These are phyloP conservation scores for Rhodotorula sp. DNA, from an alignment of 1,284 basidiomycete genomes.

Conservation along the genomic window DNA sequence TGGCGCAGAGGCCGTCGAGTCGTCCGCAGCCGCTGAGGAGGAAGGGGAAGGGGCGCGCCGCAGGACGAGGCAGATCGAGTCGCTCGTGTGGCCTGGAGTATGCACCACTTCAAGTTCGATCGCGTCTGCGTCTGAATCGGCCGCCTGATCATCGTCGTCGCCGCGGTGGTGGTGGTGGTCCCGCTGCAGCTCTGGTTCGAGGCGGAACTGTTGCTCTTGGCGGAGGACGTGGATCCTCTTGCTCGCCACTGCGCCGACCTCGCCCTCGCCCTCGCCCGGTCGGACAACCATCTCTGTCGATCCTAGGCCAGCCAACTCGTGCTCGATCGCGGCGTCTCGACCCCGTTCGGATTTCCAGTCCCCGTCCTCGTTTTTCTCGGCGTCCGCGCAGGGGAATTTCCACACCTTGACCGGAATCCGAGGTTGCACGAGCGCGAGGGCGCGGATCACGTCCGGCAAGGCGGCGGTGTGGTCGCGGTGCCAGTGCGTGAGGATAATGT, in stretches of 20 bases:
- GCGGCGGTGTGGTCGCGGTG: slow-evolving; percentile 85
- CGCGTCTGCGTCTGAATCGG: slow-evolving; percentile 42
- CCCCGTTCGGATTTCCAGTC: slow-evolving; percentile 2
- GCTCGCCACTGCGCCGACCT: background rate
- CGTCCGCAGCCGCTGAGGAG: background rate
- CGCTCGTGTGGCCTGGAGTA: slow-evolving; percentile 86
- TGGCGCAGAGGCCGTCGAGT: background rate
- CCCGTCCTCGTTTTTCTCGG: background rate
- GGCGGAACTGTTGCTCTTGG: slow-evolving; percentile 55
- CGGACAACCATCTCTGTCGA: background rate
- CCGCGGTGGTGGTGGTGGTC: too few relatives aligned
- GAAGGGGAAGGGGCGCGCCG: slow-evolving; percentile 33
- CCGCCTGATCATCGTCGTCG: slow-evolving; percentile 38
- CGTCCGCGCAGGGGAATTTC: slow-evolving; percentile 18
- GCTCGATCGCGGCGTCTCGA: slow-evolving; percentile 19
- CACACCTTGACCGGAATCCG: slow-evolving; percentile 17
- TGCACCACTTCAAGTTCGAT: slow-evolving; percentile 59
- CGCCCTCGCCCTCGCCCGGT: slow-evolving; percentile 18
- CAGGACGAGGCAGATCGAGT: slow-evolving; percentile 62
- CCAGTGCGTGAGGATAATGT: slow-evolving; percentile 87
- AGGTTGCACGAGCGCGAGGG: slow-evolving; percentile 54
- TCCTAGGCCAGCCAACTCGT: background rate
- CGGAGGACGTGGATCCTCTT: slow-evolving; percentile 54
- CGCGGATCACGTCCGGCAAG: slow-evolving; percentile 65
- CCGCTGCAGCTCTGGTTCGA: slow-evolving; percentile 9